Percentiles rank a stretch among this genome's conserved stretches.
Evolutionary conservation across 2,329 filamentous ascomycete genomes (phyloP).

Genomic region (Microcyclospora pomicola): DNA sequence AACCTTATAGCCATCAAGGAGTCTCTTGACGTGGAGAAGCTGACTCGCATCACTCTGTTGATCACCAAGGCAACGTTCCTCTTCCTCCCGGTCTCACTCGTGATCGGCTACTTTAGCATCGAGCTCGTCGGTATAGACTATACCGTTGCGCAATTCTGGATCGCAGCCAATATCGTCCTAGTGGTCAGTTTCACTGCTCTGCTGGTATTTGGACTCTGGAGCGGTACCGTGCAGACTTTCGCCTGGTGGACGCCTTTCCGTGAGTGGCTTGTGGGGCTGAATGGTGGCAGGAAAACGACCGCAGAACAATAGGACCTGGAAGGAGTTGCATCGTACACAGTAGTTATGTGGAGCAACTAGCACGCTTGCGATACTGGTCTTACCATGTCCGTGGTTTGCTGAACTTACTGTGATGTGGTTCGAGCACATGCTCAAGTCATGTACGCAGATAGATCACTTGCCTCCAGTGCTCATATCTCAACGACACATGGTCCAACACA

Average conservation of each 20-base stretch:
- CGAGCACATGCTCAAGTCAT: no score
- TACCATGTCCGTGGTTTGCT: no score
- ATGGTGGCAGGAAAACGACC: no score
- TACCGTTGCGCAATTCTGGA: conserved; percentile 52
- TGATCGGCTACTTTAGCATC: conserved; percentile 62
- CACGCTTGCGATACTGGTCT: no score
- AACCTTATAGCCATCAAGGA: conserved; percentile 65
- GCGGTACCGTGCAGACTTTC: conserved; percentile 38
- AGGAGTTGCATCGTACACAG: no score
- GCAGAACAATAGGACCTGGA: no score
- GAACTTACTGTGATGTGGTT: no score
- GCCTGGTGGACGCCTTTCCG: neutral
- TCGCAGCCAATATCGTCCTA: conserved; percentile 50
- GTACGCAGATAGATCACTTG: no score
- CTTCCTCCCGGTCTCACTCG: conserved; percentile 60
- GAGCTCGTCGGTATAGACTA: conserved; percentile 50
- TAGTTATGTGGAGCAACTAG: no score
- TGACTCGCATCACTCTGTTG: conserved; percentile 58
- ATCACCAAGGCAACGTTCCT: conserved; percentile 62
- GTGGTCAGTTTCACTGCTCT: conserved; percentile 45
- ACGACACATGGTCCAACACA: no score
- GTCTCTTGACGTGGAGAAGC: conserved; percentile 54
- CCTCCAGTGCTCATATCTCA: no score
- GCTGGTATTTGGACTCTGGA: conserved; percentile 43
- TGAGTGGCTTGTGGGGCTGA: no score